Evolutionary conservation across 2,329 filamentous ascomycete genomes (phyloP), one percentile per base, ranked within the genome.

Genomic region (Fusarium nodosum): DNA sequence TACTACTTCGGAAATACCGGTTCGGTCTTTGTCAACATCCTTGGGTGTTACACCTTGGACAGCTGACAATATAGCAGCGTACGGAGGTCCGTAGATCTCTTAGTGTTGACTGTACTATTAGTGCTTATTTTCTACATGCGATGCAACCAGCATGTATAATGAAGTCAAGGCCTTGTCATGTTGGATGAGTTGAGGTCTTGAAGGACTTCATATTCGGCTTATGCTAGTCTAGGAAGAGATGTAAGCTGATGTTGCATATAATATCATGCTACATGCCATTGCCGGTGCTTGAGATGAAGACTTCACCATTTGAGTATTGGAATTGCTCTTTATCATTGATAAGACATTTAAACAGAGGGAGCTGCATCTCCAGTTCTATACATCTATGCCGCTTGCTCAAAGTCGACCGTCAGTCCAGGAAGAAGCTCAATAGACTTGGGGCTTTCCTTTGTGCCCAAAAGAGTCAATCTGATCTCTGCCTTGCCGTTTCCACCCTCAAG

Each of bases 371-470:
- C 15, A 10, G 18, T 28, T n/a, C 20, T 24, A 18, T 28, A 24
- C 12, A 44, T 18, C 24, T 71, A 65, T 26, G 42, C 56, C 12
- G 47, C 18, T 11, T 42, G 38, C 22, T 75, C 69, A 62, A 75
- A 72, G 16, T 73, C 68, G 0, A 75, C n/a, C 10, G 66, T 52
- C 12, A 75, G n/a, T 1, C 73, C 70, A 3, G 73, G 69, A 36
- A 75, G 60, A 26, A 75, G 44, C 31, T 75, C 60, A 12, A 75
- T 62, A 6, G 60, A 69, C 53, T 64, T 50, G 15, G 73, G 73
- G 22, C 73, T 75, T 18, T 71, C 52, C n/a, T 61, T 53, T 12
- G 65, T 74, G 2, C 73, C 73, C 20, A 74, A 8, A 1, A 75
- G 57, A 8, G 73, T 71, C 39, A 75, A 47, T n/a, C 47, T 67